phyloP scores from a whole-genome alignment of 2,329 filamentous ascomycete genomes.

The Colletotrichum acutatum region DNA sequence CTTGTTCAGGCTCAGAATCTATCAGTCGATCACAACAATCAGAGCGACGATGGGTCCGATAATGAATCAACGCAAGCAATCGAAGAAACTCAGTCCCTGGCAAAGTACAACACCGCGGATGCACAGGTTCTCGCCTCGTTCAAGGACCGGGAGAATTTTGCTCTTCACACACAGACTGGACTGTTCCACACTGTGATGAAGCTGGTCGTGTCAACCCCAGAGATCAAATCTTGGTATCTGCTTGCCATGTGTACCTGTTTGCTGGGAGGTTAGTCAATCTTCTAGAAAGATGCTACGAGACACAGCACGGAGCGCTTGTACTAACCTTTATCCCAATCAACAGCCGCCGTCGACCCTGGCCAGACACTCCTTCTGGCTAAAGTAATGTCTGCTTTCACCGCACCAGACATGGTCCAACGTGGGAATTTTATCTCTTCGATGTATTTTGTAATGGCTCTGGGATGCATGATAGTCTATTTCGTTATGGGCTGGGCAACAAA shows the following conservation, averaged over 20 bases:
- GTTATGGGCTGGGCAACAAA: conserved; percentile 39
- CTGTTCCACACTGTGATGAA: conserved; percentile 31
- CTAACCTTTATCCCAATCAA: not conserved
- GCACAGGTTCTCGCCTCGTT: not conserved
- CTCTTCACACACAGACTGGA: conserved; percentile 5
- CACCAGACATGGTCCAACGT: conserved; percentile 25
- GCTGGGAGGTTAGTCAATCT: not conserved
- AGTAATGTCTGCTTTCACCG: conserved; percentile 52
- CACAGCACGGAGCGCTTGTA: no score
- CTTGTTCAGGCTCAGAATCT: conserved; percentile 42
- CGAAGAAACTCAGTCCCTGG: not conserved
- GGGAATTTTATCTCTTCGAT: conserved; percentile 47
- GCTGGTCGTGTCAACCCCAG: conserved; percentile 22
- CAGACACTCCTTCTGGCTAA: conserved; percentile 55
- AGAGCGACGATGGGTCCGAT: not conserved
- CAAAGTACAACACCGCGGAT: not conserved
- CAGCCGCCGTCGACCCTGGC: conserved; percentile 45
- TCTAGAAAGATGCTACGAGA: not conserved
- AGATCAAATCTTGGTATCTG: conserved; percentile 30
- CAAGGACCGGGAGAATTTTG: conserved; percentile 26
- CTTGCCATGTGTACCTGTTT: not conserved
- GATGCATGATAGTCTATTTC: conserved; percentile 39
- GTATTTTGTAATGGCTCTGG: conserved; percentile 43
- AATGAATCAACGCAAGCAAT: not conserved
- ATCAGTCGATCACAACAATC: not conserved